phyloP scores from a whole-genome alignment of 116 monocot genomes.

The Phalaenopsis hybrid region DNA sequence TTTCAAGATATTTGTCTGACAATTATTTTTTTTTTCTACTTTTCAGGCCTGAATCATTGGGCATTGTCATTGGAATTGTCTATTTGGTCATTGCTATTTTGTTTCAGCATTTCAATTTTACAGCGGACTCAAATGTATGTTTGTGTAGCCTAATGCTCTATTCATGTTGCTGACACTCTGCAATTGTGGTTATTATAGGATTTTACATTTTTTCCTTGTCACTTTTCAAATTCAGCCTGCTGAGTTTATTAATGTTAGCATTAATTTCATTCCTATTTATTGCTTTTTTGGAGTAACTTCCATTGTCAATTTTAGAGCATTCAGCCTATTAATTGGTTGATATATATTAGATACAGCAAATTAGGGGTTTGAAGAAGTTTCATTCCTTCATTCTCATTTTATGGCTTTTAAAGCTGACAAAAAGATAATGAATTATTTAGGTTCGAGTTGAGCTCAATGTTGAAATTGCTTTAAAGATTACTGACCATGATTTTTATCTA shows the following conservation, averaged over 20 bases:
- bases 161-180: not conserved
- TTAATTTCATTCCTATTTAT: not conserved
- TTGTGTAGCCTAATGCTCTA: not conserved
- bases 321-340: not conserved
- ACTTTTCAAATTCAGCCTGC: not conserved
- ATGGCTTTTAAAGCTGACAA: not conserved
- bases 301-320: not conserved
- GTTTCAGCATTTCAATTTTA: constrained; percentile 85
- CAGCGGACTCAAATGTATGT: constrained; percentile 82
- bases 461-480: not conserved
- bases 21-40: not conserved
- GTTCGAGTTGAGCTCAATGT: not conserved
- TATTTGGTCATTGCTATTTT: constrained; percentile 82
- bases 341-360: not conserved
- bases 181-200: not conserved
- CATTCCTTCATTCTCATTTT: not conserved
- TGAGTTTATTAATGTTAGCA: not conserved
- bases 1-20: not conserved
- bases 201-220: not conserved
- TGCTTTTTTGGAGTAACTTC: not conserved
- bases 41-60: constrained; percentile 85
- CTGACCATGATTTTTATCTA: constrained; percentile 1
- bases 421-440: not conserved
- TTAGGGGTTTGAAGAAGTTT: not conserved
- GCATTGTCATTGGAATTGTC: constrained; percentile 80